Conservation (phyloP, 2,329 filamentous ascomycete species). For the Penicillium capsulatum region DNA sequence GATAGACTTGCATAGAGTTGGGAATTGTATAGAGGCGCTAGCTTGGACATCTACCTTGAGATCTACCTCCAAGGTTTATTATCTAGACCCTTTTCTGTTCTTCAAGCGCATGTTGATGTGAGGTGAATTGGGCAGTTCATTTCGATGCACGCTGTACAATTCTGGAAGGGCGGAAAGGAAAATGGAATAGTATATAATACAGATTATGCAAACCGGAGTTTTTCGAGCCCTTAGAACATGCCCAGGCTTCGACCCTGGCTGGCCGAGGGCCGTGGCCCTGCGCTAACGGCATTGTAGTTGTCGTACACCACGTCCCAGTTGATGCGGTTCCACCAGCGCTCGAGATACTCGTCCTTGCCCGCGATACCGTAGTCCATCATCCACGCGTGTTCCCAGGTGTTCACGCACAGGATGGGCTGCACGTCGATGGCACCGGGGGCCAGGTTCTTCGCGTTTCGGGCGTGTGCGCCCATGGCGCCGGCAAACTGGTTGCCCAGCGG, state of each 20-base stretch:
- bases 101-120: too few relatives aligned
- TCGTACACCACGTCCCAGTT: slow-evolving; percentile 73
- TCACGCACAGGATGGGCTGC: slow-evolving; percentile 79
- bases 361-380: slow-evolving; percentile 72
- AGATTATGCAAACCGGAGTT: slow-evolving; percentile 22
- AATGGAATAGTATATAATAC: slow-evolving; percentile 26
- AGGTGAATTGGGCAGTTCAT: too few relatives aligned
- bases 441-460: slow-evolving; percentile 33
- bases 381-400: slow-evolving; percentile 95
- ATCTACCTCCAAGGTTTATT: too few relatives aligned
- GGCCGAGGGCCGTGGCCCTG: slow-evolving; percentile 18
- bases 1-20: neutral
- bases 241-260: slow-evolving; percentile 24
- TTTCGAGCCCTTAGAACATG: slow-evolving; percentile 23
- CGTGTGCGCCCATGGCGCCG: slow-evolving; percentile 34
- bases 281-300: slow-evolving; percentile 36
- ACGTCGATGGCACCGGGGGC: slow-evolving; percentile 50
- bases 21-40: slow-evolving; percentile 10
- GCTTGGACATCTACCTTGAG: neutral
- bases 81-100: too few relatives aligned
- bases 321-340: slow-evolving; percentile 81
- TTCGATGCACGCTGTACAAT: slow-evolving; percentile 20
- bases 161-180: slow-evolving; percentile 10
- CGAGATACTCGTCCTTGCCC: slow-evolving; percentile 72
- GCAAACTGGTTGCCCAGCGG: slow-evolving; percentile 35